phyloP scores from a whole-genome alignment of 805 yeast genomes.

The Limtongia smithiae region DNA sequence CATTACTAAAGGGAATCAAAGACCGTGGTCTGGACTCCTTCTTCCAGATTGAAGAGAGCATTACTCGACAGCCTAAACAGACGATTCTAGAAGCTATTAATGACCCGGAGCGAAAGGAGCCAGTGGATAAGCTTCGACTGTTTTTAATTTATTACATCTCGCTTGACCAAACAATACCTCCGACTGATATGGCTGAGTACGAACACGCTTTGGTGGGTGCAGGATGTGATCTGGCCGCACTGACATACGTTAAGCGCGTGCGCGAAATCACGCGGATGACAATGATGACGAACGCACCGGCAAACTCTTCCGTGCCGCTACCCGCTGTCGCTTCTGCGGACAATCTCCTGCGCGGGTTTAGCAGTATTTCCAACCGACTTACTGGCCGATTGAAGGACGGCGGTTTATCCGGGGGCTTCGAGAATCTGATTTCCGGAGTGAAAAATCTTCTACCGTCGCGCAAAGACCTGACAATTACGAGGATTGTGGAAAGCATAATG shows the following conservation, averaged over 20 bases:
- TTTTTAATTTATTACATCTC: slow-evolving; percentile 70
- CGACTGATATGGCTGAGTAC: slow-evolving; percentile 55
- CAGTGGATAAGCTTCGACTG: slow-evolving; percentile 76
- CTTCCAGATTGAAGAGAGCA: slow-evolving; percentile 89
- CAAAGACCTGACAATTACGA: slow-evolving; percentile 83
- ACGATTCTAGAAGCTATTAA: slow-evolving; percentile 52
- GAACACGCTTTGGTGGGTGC: slow-evolving; percentile 59
- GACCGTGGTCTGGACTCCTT: slow-evolving; percentile 84
- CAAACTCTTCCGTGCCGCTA: slow-evolving; percentile 35
- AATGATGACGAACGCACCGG: slow-evolving; percentile 37
- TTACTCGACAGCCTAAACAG: slow-evolving; percentile 47
- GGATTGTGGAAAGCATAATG: slow-evolving; percentile 85
- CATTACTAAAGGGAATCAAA: slow-evolving; percentile 76
- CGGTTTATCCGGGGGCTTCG: slow-evolving; percentile 85
- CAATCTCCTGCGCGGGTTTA: slow-evolving; percentile 48
- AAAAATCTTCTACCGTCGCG: slow-evolving; percentile 84
- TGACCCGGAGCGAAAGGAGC: slow-evolving; percentile 54
- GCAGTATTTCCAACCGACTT: slow-evolving; percentile 69
- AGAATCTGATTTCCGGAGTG: slow-evolving; percentile 81
- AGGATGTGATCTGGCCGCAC: slow-evolving; percentile 56
- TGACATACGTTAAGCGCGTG: slow-evolving; percentile 71
- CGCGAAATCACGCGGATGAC: slow-evolving; percentile 66
- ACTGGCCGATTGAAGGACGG: slow-evolving; percentile 74
- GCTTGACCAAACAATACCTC: slow-evolving; percentile 43
- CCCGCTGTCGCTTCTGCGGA: slow-evolving; percentile 31